Base-by-base conservation (phyloP, 1,284 basidiomycete genomes). In the Apiotrichum akiyoshidainum region DNA sequence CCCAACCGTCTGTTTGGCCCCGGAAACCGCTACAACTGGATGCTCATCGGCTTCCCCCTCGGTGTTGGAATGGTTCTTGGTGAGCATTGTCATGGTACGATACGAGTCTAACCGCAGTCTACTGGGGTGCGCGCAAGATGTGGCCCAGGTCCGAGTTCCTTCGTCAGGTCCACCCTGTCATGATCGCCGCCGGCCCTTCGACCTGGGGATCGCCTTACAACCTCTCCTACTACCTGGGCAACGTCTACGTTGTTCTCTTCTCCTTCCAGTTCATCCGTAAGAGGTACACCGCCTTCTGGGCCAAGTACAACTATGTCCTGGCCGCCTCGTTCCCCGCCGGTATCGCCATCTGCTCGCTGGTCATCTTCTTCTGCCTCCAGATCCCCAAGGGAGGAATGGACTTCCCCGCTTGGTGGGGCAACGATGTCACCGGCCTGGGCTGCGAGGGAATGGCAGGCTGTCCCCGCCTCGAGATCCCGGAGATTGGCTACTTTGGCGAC, bases 241-340 rank as follows among this genome's bases (percentile, higher is more conserved):
- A 33, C 17, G 31, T 56, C 31, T 33, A 52, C 46, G 42, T 57
- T 22, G 55, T 46, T 40, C 54, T 45, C 33, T 22, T 76, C 54
- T 73, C 74, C 45, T 70, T 70, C 37, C n/a, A 26, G 47, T 61
- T 62, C 56, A 53, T 74, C 55, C 63, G 68, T 11, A 60, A 57
- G 48, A 51, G 65, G 41, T 61, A 63, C 41, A 63, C 73, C 44
- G 70, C 66, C n/a, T 75, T 75, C 69, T 79, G 78, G 77, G 19
- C 47, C 14, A 60, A 63, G 53, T 92, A 90, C 82, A 92, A 92
- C 80, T 93, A 88, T 73, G 84, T 89, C 64, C 80, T 89, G 37
- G 85, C 86, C 7, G 86, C 87, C 17, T 86, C 82, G 8, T 82
- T 89, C 49, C 86, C 87, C 64, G 80, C 83, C 13, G 88, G 87